Conservation (phyloP, 305 asterid species). For the Rubia peregrina region DNA sequence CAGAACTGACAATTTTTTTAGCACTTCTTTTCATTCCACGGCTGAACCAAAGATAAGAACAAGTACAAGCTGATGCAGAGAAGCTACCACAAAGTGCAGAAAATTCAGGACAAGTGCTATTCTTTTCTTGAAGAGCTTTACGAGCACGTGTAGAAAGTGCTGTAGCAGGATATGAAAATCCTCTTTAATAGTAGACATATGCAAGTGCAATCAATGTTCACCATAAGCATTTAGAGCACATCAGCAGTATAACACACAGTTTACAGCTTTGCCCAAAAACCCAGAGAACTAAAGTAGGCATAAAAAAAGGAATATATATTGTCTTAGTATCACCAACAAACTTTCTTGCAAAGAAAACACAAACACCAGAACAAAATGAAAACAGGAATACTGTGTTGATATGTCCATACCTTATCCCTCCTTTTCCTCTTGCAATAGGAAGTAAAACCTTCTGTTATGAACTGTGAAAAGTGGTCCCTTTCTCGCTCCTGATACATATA, state of each 20-base stretch:
- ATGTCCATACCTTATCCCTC: conserved; percentile 65
- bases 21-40: background rate
- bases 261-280: background rate
- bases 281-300: background rate
- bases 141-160: background rate
- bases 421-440: conserved; percentile 98
- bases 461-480: conserved; percentile 96
- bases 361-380: conserved; percentile 11
- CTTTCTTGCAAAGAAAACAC: background rate
- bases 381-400: background rate
- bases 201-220: background rate
- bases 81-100: background rate
- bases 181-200: background rate
- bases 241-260: background rate
- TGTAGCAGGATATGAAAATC: background rate
- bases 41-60: background rate
- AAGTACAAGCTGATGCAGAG: background rate
- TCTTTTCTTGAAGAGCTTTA: background rate
- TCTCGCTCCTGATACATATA: conserved; percentile 70
- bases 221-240: background rate
- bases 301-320: background rate
- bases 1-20: background rate
- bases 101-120: background rate
- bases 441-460: conserved; percentile 93
- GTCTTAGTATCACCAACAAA: background rate